Evolutionary conservation across 2,329 filamentous ascomycete genomes (phyloP).

Genomic region (Fusarium multiceps): DNA sequence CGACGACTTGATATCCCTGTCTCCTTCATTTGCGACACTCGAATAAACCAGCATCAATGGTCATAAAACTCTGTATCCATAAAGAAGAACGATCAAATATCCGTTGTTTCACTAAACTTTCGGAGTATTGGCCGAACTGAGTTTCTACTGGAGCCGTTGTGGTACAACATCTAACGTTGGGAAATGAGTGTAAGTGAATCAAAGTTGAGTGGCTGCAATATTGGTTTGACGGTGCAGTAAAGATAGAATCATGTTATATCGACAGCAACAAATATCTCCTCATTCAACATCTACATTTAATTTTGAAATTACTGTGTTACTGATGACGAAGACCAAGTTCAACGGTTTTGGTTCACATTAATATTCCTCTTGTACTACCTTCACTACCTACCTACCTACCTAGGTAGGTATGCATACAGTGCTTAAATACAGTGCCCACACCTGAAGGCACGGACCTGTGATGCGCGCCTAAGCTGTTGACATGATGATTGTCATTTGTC

Average conservation of each 20-base stretch:
- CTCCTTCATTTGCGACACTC: background rate
- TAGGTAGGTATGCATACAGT: slow-evolving; percentile 24
- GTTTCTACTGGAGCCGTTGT: slow-evolving; percentile 30
- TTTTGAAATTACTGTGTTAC: slow-evolving; percentile 9
- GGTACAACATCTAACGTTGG: slow-evolving; percentile 28
- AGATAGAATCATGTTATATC: background rate
- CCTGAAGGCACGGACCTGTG: background rate
- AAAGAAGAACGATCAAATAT: slow-evolving; percentile 5
- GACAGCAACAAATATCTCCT: background rate
- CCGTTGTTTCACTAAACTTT: slow-evolving; percentile 17
- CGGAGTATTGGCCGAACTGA: slow-evolving; percentile 33
- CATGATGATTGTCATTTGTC: slow-evolving; percentile 23
- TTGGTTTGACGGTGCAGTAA: slow-evolving; percentile 12
- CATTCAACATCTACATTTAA: background rate
- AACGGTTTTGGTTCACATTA: slow-evolving; percentile 11
- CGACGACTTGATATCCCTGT: background rate
- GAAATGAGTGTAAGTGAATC: slow-evolving; percentile 21
- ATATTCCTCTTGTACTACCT: background rate
- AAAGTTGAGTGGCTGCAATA: slow-evolving; percentile 19
- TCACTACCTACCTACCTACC: too few species aligned
- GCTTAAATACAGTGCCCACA: background rate
- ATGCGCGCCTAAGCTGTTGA: slow-evolving; percentile 23
- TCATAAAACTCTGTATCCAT: slow-evolving; percentile 4
- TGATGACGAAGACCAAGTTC: slow-evolving; percentile 9
- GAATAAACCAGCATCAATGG: background rate